A percentile compares a stretch with the other conserved stretches of the same genome.
Evolutionary conservation across 495 filamentous ascomycete genomes (phyloP).

Genomic region (Penicillium odoratum): DNA sequence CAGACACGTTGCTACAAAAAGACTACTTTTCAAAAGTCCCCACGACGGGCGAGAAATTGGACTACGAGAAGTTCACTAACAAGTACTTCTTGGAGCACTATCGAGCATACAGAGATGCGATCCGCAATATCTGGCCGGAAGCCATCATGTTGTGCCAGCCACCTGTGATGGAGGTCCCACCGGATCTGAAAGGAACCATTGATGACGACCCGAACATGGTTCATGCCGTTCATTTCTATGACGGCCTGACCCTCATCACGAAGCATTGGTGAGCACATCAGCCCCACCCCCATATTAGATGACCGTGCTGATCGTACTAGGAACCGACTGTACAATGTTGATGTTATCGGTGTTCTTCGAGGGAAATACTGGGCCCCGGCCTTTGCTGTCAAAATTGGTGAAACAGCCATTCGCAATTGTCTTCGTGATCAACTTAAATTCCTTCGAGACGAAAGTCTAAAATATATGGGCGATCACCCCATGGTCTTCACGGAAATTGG

Average conservation of each 20-base stretch:
- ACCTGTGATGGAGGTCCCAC: constrained; percentile 88
- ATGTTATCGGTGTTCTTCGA: constrained; percentile 88
- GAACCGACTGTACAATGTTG: constrained; percentile 94
- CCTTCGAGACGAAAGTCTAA: constrained; percentile 83
- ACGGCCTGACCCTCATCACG: constrained; percentile 93
- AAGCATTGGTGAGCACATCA: constrained; percentile 75
- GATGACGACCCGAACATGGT: constrained; percentile 90
- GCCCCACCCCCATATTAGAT: neutral
- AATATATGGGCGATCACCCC: constrained; percentile 87
- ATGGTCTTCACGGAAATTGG: constrained; percentile 94
- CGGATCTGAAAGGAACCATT: constrained; percentile 77
- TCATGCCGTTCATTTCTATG: constrained; percentile 94
- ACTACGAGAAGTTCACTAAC: constrained; percentile 85
- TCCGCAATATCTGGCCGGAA: constrained; percentile 72
- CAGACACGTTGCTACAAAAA: constrained; percentile 74
- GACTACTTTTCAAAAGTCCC: constrained; percentile 86
- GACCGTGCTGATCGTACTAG: constrained; percentile 28
- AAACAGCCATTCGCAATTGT: constrained; percentile 94
- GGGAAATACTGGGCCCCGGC: constrained; percentile 84
- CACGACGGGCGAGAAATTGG: constrained; percentile 63
- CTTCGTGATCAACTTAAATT: constrained; percentile 87
- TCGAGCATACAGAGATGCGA: constrained; percentile 68
- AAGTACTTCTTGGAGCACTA: constrained; percentile 87
- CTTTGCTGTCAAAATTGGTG: constrained; percentile 89
- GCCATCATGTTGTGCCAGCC: constrained; percentile 91